phyloP scores from a whole-genome alignment of 1,284 basidiomycete genomes.

The Boletus semigastroideus region DNA sequence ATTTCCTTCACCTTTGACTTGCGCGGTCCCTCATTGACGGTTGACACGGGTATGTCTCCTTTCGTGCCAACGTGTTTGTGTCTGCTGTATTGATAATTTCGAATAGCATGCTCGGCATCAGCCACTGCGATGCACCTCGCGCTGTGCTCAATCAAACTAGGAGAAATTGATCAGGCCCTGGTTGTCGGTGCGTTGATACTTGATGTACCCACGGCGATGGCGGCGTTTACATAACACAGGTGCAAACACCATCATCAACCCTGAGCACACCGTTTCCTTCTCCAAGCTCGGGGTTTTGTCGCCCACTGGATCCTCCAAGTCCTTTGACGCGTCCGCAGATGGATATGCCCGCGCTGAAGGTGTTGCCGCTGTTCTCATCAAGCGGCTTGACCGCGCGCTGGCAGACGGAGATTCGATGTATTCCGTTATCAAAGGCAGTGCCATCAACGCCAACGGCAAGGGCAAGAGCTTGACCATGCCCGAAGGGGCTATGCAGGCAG shows the following conservation, averaged over 20 bases:
- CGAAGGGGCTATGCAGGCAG: conserved; percentile 32
- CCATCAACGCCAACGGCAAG: conserved; percentile 33
- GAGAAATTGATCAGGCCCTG: conserved; percentile 50
- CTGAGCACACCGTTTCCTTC: conserved; percentile 31
- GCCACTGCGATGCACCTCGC: conserved; percentile 49
- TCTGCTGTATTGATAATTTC: not conserved
- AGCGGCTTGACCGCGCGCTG: conserved; percentile 29
- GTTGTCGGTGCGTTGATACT: conserved; percentile 31
- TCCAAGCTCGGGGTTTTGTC: conserved; percentile 39
- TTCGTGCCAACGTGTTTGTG: not conserved
- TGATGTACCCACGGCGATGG: no score
- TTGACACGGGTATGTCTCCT: conserved; percentile 41
- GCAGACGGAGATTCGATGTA: conserved; percentile 28
- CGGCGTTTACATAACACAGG: conserved; percentile 12
- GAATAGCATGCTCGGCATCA: conserved; percentile 42
- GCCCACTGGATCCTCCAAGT: conserved; percentile 47
- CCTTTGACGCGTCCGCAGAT: conserved; percentile 48
- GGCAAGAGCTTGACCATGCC: conserved; percentile 36
- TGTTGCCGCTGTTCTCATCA: conserved; percentile 30
- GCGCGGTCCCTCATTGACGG: conserved; percentile 44
- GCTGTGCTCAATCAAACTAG: conserved; percentile 41
- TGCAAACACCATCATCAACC: conserved; percentile 29
- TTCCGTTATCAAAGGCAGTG: conserved; percentile 29
- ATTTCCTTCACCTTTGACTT: conserved; percentile 52
- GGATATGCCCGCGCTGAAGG: conserved; percentile 39